Evolutionary conservation across 2,329 filamentous ascomycete genomes (phyloP).

Genomic region (Tolypocladium guangdongense): DNA sequence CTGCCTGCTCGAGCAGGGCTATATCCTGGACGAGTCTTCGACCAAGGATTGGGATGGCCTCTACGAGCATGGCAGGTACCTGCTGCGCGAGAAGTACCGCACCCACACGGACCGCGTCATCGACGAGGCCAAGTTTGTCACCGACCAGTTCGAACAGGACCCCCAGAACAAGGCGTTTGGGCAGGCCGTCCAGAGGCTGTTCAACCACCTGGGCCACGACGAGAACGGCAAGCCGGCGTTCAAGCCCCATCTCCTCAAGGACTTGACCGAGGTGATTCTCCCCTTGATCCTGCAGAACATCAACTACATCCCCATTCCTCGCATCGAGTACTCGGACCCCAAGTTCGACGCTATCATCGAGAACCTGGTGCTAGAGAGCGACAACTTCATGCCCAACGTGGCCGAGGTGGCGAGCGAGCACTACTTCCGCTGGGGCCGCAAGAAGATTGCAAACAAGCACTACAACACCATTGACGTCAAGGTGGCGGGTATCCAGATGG

Average conservation of each 20-base stretch:
- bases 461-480: constrained; percentile 76
- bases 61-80: constrained; percentile 74
- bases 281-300: constrained; percentile 74
- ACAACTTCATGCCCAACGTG: constrained; percentile 92
- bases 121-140: constrained; percentile 85
- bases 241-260: constrained; percentile 88
- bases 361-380: constrained; percentile 89
- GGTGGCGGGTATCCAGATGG: constrained; percentile 84
- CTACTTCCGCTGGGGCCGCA: constrained; percentile 90
- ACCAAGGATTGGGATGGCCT: constrained; percentile 74
- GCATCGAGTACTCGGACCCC: constrained; percentile 82
- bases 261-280: constrained; percentile 76
- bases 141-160: constrained; percentile 81
- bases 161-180: constrained; percentile 75
- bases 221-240: constrained; percentile 74
- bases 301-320: constrained; percentile 83
- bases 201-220: constrained; percentile 79
- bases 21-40: constrained; percentile 71
- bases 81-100: constrained; percentile 82
- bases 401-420: constrained; percentile 85
- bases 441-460: constrained; percentile 69
- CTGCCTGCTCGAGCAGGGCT: constrained; percentile 81
- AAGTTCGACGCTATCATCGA: constrained; percentile 83
- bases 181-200: constrained; percentile 68
- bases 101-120: constrained; percentile 74